Conservation (phyloP, 108 stramenopile genomes). For the Cyclostephanos invisitatus region DNA sequence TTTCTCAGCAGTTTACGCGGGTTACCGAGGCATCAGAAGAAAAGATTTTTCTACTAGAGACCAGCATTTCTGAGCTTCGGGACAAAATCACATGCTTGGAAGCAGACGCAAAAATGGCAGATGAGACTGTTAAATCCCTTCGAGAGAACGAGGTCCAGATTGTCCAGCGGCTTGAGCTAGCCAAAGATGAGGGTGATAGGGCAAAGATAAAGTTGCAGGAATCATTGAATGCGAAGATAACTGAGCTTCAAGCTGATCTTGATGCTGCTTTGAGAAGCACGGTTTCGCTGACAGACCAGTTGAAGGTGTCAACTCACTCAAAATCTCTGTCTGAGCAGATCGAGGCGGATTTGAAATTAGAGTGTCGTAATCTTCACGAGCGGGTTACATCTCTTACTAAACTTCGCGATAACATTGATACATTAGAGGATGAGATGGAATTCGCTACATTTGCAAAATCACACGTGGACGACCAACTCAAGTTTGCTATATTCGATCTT, state of each 20-base stretch:
- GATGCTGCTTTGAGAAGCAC: slow-evolving; percentile 14
- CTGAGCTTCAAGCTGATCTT: slow-evolving; percentile 35
- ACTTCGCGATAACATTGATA: slow-evolving; percentile 1
- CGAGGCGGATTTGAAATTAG: slow-evolving; percentile 2
- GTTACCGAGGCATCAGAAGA: not conserved
- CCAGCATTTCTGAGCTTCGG: not conserved
- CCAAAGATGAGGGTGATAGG: not conserved
- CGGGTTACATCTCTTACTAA: not conserved
- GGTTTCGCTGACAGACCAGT: slow-evolving; percentile 15
- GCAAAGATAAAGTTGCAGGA: not conserved
- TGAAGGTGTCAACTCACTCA: not conserved
- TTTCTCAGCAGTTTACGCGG: not conserved
- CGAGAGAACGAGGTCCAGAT: not conserved
- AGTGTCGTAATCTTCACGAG: not conserved
- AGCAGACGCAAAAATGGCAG: not conserved
- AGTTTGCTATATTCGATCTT: slow-evolving; percentile 5
- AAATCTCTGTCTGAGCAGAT: not conserved
- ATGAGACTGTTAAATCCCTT: not conserved
- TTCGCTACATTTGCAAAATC: slow-evolving; percentile 1
- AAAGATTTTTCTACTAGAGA: slow-evolving; percentile 2
- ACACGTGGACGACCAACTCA: not conserved
- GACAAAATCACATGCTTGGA: not conserved
- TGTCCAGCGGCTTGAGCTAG: not conserved
- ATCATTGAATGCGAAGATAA: slow-evolving; percentile 46
- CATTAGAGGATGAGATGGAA: slow-evolving; percentile 18